Base-by-base conservation (phyloP, 2,329 filamentous ascomycete species). In the Pseudogymnoascus sp. region DNA sequence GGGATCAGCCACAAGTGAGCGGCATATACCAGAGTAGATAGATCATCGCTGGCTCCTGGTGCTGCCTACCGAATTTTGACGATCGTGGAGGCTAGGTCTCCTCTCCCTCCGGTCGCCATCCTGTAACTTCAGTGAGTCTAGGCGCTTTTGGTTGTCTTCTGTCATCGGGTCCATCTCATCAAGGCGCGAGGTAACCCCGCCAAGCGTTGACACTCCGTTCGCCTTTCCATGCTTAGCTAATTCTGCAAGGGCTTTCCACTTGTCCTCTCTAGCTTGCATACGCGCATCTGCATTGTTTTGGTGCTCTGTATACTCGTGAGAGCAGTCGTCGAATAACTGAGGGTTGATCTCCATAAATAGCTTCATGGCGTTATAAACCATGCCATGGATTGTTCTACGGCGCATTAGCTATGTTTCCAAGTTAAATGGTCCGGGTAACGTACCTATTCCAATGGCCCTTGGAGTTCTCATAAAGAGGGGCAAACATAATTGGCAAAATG, bases 331-430 rank as follows among this genome's bases (percentile, higher is more conserved):
- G 70, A 99, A 99, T 21, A 99, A 84, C 74, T 97, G 92, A 8
- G 94, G 94, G 74, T 97, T 97, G 71, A 99, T 97, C 75, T 99
- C 94, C 94, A 99, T 99, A 76, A 99, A 99, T 37, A 99, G 84
- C 75, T 99, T 99, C 94, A 99, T 97, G 62, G 94, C 94, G 71
- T 97, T 99, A 75, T 97, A 97, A 9, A 99, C 94, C 93, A 99
- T 97, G 73, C 94, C 94, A 72, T 99, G 94, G 68, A 99, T 99
- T 6, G 94, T 99, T 71, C 94, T 97, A 67, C 1, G 6, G 59
- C 8, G 12, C 25, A 65, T 80, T 70, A 80, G 76, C 48, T 4
- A 35, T 61, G 42, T 61, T 15, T 18, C 10, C 4, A 18, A 18
- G 35, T 27, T 55, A 55, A 59, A 48, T 55, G 29, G 13, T 33